phyloP scores from a whole-genome alignment of 2,329 filamentous ascomycete species.

The Microsporum canis region DNA sequence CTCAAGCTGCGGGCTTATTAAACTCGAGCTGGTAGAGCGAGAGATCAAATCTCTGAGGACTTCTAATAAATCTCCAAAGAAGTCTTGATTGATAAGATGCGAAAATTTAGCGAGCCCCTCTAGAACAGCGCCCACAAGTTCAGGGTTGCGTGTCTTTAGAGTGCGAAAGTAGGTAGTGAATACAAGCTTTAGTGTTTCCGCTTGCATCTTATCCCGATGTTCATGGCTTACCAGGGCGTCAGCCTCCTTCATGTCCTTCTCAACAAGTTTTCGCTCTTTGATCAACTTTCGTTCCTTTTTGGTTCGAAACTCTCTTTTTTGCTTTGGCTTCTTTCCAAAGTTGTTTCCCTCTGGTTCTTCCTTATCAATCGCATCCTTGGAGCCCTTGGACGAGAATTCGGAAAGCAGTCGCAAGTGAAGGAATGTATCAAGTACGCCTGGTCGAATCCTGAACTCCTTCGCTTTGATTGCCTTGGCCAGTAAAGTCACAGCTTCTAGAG shows the following conservation, averaged over 20 bases:
- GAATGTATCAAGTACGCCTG: constrained; percentile 80
- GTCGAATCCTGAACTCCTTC: constrained; percentile 69
- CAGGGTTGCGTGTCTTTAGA: constrained; percentile 66
- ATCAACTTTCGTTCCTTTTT: constrained; percentile 74
- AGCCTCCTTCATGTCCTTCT: constrained; percentile 87
- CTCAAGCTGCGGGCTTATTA: constrained; percentile 31
- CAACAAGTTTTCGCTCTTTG: constrained; percentile 75
- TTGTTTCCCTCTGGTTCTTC: constrained; percentile 36
- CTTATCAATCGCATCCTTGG: constrained; percentile 62
- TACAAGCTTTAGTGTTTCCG: constrained; percentile 89
- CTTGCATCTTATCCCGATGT: constrained; percentile 85
- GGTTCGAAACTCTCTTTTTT: constrained; percentile 74
- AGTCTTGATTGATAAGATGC: constrained; percentile 96
- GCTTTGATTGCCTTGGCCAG: constrained; percentile 93
- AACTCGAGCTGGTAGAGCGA: constrained; percentile 41
- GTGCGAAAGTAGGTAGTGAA: constrained; percentile 94
- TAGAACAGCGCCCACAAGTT: constrained; percentile 91
- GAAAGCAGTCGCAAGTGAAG: constrained; percentile 77
- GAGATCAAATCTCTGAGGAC: constrained; percentile 85
- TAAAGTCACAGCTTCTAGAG: constrained; percentile 73
- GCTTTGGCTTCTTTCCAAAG: constrained; percentile 51
- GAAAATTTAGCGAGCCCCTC: constrained; percentile 90
- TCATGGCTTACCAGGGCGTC: constrained; percentile 87
- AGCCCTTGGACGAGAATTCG: constrained; percentile 77
- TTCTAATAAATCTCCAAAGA: constrained; percentile 92